A percentile compares a stretch with the other conserved stretches of the same genome.
Conservation (phyloP, 768 basidiomycete genomes). For the Hebeloma cylindrosporum region DNA sequence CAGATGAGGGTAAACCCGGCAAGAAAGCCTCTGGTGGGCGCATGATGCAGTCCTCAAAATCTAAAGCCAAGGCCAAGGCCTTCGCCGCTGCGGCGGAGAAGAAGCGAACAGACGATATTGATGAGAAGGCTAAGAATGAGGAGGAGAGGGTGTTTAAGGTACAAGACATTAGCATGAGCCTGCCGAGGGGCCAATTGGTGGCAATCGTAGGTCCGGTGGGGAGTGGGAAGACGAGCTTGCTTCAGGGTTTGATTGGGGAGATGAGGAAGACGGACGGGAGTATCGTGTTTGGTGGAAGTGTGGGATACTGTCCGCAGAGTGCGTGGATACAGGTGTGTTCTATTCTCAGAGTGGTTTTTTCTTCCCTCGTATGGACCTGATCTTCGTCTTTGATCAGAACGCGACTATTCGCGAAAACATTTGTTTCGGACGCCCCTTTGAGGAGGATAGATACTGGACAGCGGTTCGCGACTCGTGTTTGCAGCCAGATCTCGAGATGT, state of each 20-base stretch:
- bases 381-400: conserved; percentile 42
- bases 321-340: conserved; percentile 81
- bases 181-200: conserved; percentile 76
- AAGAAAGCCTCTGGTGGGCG: conserved; percentile 8
- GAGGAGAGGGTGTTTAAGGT: conserved; percentile 61
- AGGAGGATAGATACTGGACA: conserved; percentile 80
- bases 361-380: conserved; percentile 9
- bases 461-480: conserved; percentile 77
- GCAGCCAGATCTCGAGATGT: conserved; percentile 75
- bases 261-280: conserved; percentile 72
- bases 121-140: conserved; percentile 32
- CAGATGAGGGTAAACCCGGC: conserved; percentile 25
- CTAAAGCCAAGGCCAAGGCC: conserved; percentile 22
- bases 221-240: conserved; percentile 63
- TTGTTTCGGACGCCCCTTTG: conserved; percentile 81
- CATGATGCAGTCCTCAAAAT: conserved; percentile 16
- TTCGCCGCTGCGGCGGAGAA: conserved; percentile 32
- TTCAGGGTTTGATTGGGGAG: conserved; percentile 79
- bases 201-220: conserved; percentile 88
- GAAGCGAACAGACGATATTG: conserved; percentile 16
- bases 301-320: conserved; percentile 83
- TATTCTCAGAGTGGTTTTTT: too few species aligned
- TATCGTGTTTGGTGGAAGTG: conserved; percentile 70
- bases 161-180: conserved; percentile 57
- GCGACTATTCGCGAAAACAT: conserved; percentile 89